Percentiles rank a stretch among this genome's conserved stretches.
These are phyloP conservation scores for Thinopyrum elongatum DNA, from an alignment of 176 grass and related monocot genomes.

Conservation along the genomic window DNA sequence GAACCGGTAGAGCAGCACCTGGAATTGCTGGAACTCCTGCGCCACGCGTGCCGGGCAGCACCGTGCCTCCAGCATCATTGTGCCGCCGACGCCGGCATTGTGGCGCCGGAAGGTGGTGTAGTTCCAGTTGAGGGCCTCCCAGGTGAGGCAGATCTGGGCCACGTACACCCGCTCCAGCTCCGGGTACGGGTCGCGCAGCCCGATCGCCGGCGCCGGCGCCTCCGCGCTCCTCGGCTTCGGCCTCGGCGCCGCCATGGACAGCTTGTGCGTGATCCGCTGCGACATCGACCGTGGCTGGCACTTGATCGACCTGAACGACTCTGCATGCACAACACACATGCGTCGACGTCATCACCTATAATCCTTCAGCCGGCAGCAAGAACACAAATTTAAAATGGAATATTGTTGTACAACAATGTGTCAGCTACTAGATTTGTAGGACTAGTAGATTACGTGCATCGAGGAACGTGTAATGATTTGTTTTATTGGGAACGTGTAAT, in stretches of 20 bases:
- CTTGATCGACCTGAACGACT: slow-evolving; percentile 74
- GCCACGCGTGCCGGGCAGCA: slow-evolving; percentile 71
- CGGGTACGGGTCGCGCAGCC: slow-evolving; percentile 55
- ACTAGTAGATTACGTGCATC: background rate
- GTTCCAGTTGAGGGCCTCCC: slow-evolving; percentile 96
- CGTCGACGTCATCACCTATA: background rate
- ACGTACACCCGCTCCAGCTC: slow-evolving; percentile 88
- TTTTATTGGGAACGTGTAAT: background rate
- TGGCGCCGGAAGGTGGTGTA: slow-evolving; percentile 53
- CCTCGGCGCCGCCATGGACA: slow-evolving; percentile 40
- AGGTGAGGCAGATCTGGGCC: slow-evolving; percentile 82
- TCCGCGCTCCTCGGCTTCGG: slow-evolving; percentile 19
- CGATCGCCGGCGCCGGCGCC: background rate
- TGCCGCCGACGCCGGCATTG: slow-evolving; percentile 12
- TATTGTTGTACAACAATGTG: too few relatives aligned
- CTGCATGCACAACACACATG: slow-evolving; percentile 32
- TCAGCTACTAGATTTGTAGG: background rate
- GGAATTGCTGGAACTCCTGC: slow-evolving; percentile 95
- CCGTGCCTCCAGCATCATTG: slow-evolving; percentile 21
- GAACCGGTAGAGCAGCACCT: slow-evolving; percentile 87
- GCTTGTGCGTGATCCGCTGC: slow-evolving; percentile 53
- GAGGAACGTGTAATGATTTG: background rate
- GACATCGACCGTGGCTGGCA: slow-evolving; percentile 77
- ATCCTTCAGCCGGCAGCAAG: background rate
- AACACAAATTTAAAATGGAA: background rate